Evolutionary conservation across 495 filamentous ascomycete genomes (phyloP).

Genomic region (Friedmanniomyces simplex): DNA sequence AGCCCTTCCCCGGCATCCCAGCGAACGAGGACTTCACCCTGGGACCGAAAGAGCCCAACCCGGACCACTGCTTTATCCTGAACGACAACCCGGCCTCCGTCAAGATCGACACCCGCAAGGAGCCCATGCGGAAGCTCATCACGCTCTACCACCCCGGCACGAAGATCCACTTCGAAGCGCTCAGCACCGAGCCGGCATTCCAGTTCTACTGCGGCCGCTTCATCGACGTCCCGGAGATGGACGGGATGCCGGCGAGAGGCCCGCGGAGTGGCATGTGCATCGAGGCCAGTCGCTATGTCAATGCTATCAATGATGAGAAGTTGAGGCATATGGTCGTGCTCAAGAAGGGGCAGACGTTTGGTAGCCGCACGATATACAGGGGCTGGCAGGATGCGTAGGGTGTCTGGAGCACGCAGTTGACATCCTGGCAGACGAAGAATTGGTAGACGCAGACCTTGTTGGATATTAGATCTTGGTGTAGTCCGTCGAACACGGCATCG

Average conservation of each 20-base stretch:
- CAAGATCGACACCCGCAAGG: slow-evolving; percentile 64
- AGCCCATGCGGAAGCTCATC: slow-evolving; percentile 53
- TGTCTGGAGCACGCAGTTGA: no score
- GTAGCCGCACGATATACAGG: slow-evolving; percentile 65
- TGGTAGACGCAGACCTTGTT: no score
- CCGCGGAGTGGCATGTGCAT: slow-evolving; percentile 72
- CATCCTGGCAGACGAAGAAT: neutral
- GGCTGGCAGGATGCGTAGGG: slow-evolving; percentile 49
- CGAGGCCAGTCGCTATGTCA: slow-evolving; percentile 82
- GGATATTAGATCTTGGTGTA: no score
- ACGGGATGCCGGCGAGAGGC: slow-evolving; percentile 50
- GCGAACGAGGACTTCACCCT: slow-evolving; percentile 59
- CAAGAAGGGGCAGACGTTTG: slow-evolving; percentile 71
- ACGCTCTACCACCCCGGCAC: slow-evolving; percentile 58
- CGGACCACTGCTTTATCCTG: slow-evolving; percentile 86
- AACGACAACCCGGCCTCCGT: slow-evolving; percentile 50
- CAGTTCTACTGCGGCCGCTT: slow-evolving; percentile 89
- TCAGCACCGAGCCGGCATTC: slow-evolving; percentile 88
- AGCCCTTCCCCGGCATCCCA: slow-evolving; percentile 49
- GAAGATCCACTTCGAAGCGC: slow-evolving; percentile 68
- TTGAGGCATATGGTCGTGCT: slow-evolving; percentile 69
- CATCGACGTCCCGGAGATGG: slow-evolving; percentile 64
- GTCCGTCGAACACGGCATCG: no score
- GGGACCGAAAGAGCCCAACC: slow-evolving; percentile 52
- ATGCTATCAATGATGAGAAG: slow-evolving; percentile 68